Percentiles rank a stretch among this genome's conserved stretches.
These are phyloP conservation scores for Avena sativa DNA, from an alignment of 176 grass and related monocot genomes.

Conservation along the genomic window DNA sequence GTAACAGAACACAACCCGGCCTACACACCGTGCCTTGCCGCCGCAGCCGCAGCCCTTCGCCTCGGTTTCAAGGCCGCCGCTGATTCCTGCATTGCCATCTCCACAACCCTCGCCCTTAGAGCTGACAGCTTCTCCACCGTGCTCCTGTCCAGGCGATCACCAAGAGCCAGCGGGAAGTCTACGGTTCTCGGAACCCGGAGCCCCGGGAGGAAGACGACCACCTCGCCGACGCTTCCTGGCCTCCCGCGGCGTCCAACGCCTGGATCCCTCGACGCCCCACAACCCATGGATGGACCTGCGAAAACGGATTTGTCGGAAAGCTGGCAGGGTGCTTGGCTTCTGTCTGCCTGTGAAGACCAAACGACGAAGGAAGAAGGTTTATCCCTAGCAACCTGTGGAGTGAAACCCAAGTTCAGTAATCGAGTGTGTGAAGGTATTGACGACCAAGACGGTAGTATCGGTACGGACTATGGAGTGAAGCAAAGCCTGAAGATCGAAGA, in stretches of 20 bases:
- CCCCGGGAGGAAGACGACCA: constrained; percentile 78
- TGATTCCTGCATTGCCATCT: constrained; percentile 66
- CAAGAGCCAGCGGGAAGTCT: constrained; percentile 55
- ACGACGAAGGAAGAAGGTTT: neutral
- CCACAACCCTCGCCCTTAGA: constrained; percentile 59
- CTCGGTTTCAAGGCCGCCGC: constrained; percentile 48
- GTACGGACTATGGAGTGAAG: neutral
- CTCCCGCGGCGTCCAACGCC: constrained; percentile 41
- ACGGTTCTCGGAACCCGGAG: constrained; percentile 60
- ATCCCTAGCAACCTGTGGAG: neutral
- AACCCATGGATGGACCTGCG: constrained; percentile 56
- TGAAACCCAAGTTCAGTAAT: constrained; percentile 20
- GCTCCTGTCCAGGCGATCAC: constrained; percentile 54
- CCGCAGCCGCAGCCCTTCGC: constrained; percentile 48
- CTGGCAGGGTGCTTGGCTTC: neutral
- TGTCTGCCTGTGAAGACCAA: constrained; percentile 5
- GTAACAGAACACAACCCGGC: neutral
- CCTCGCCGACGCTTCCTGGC: constrained; percentile 63
- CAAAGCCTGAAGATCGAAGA: neutral
- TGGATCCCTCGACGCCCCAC: constrained; percentile 54
- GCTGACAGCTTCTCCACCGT: constrained; percentile 51
- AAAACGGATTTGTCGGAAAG: constrained; percentile 30
- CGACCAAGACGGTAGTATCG: neutral
- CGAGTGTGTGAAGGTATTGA: neutral
- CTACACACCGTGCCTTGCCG: constrained; percentile 52